phyloP scores from a whole-genome alignment of 2,329 filamentous ascomycete species.

The Xylariaceae sp. region DNA sequence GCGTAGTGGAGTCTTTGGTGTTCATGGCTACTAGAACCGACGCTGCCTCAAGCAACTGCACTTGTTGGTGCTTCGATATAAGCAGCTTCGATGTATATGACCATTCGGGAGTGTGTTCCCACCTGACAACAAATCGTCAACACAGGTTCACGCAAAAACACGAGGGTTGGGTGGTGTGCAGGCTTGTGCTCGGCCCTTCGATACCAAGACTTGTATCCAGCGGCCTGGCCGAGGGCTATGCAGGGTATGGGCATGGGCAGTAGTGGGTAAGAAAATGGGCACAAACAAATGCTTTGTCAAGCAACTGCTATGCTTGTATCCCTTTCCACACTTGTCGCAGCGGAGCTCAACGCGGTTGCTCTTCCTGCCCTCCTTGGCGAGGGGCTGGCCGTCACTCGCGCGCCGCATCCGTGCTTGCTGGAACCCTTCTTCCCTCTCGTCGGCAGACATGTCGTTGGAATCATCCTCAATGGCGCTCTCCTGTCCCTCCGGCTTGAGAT shows the following conservation, averaged over 20 bases:
- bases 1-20: slow-evolving; percentile 47
- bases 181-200: slow-evolving; percentile 31
- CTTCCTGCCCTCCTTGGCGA: slow-evolving; percentile 75
- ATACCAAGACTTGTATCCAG: slow-evolving; percentile 25
- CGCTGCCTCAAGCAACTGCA: slow-evolving; percentile 92
- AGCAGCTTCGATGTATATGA: slow-evolving; percentile 93
- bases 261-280: slow-evolving; percentile 51
- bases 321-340: slow-evolving; percentile 97
- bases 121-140: slow-evolving; percentile 58
- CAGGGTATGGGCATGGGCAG: slow-evolving; percentile 31
- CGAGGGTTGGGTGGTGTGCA: slow-evolving; percentile 23
- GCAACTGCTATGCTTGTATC: slow-evolving; percentile 99
- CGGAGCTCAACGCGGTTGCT: slow-evolving; percentile 78
- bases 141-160: slow-evolving; percentile 31
- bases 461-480: slow-evolving; percentile 68
- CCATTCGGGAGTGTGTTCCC: slow-evolving; percentile 99
- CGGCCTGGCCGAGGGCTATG: slow-evolving; percentile 25
- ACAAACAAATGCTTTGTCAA: slow-evolving; percentile 99
- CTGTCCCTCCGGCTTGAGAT: slow-evolving; percentile 45
- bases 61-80: slow-evolving; percentile 99
- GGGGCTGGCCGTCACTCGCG: slow-evolving; percentile 82
- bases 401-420: slow-evolving; percentile 50
- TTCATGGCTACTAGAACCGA: slow-evolving; percentile 96
- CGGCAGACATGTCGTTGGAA: slow-evolving; percentile 51
- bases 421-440: slow-evolving; percentile 46